Percentiles rank a stretch among this genome's conserved stretches.
These are phyloP conservation scores for Aspergillus pseudonomiae DNA, from an alignment of 2,329 filamentous ascomycete genomes.

Conservation along the genomic window DNA sequence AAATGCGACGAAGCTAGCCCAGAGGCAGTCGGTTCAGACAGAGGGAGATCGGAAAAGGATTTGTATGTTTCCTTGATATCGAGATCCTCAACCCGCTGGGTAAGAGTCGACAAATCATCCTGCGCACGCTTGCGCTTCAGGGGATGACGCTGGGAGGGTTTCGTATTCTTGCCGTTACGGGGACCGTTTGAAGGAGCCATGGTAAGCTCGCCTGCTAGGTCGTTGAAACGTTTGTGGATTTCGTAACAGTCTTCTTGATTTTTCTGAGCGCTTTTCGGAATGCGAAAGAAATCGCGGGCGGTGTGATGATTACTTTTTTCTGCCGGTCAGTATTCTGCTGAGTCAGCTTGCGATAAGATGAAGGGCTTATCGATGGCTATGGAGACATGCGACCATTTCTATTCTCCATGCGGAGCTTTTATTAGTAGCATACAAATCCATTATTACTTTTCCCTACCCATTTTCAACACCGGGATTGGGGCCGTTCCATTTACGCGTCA, in stretches of 20 bases:
- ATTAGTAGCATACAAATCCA: not conserved
- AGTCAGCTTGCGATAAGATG: constrained; percentile 42
- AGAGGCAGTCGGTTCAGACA: constrained; percentile 76
- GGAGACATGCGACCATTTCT: constrained; percentile 6
- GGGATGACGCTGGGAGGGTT: constrained; percentile 31
- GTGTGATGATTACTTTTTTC: constrained; percentile 34
- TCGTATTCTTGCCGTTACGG: constrained; percentile 33
- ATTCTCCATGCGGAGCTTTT: not conserved
- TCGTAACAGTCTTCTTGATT: not conserved
- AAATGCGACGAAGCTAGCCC: constrained; percentile 88
- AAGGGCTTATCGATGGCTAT: constrained; percentile 16
- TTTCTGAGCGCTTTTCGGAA: constrained; percentile 13
- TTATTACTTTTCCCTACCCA: not conserved
- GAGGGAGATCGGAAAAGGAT: constrained; percentile 79
- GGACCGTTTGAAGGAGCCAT: constrained; percentile 38
- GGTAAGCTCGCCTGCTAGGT: constrained; percentile 15
- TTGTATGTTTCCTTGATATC: constrained; percentile 56
- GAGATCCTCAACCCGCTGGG: constrained; percentile 48
- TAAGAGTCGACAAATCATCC: constrained; percentile 46
- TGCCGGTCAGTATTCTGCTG: constrained; percentile 27
- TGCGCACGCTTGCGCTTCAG: constrained; percentile 52
- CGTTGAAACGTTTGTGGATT: constrained; percentile 23
- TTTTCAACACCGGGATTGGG: not conserved
- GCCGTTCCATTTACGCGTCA: not conserved
- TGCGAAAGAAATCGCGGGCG: constrained; percentile 21